Base-by-base conservation (phyloP, 805 yeast genomes). In the Wickerhamiella shivajii region DNA sequence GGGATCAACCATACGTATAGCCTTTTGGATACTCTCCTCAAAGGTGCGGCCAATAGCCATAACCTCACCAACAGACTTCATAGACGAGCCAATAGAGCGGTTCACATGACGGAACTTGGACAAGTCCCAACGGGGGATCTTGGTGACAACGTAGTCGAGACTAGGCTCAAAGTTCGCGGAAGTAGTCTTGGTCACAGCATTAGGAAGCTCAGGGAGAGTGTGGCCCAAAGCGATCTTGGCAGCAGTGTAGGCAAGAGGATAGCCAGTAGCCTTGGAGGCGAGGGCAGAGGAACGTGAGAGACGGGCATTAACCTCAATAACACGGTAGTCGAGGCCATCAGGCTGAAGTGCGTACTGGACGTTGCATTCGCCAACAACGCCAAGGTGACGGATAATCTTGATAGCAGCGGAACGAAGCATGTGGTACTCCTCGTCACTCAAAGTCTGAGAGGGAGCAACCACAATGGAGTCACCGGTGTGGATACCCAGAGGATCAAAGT, bases 381-480 rank as follows among this genome's bases (percentile, higher is more conserved):
- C 98, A 53, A 87, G 67, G 55, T 87, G 98, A 60, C 97, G 81
- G 51, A 87, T 87, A 52, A 87, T 83, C 62, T 90, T 90, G 58
- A 90, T 83, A 37, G 98, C 98, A 37, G 98, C 93, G 31, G 92
- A 67, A 65, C 98, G 77, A 51, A 87, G 73, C 98, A 87, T 90
- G 63, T 87, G 93, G 62, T 81, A 87, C 55, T 87, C 98, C 57
- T 85, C 93, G 59, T 87, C 98, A 24, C 94, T 78, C 50, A 87
- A 64, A 25, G 98, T 87, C 62, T 87, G 98, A 27, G 96, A 84
- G 31, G 98, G 98, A 36, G 98, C 98, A 52, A 90, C 95, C 31
- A 87, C 98, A 50, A 87, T 90, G 26, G 98, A 90, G 59, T 87
- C 98, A 64, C 98, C 98, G 37, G 98, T 87, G 63, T 87, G 98